phyloP scores from a whole-genome alignment of 306 rosid species.

The Clitoria ternatea region DNA sequence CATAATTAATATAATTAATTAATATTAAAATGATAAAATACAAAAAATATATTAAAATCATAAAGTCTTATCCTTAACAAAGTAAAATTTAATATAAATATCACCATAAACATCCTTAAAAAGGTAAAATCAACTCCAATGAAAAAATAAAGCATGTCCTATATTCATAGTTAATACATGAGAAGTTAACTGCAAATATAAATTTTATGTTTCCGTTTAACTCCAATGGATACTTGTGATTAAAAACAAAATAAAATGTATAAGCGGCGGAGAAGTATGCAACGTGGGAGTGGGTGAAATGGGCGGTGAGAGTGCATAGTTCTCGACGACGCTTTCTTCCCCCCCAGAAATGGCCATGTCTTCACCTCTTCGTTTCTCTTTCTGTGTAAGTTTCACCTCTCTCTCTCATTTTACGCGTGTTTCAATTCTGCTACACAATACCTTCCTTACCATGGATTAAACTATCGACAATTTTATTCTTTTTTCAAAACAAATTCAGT shows the following conservation, averaged over 20 bases:
- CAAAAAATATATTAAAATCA: too few species aligned
- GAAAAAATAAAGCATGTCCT: too few species aligned
- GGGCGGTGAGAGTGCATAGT: not conserved
- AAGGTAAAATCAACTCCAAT: too few species aligned
- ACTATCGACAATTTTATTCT: not conserved
- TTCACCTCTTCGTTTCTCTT: not conserved
- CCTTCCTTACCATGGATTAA: not conserved
- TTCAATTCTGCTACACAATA: not conserved
- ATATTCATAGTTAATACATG: too few species aligned
- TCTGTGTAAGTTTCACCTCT: slow-evolving; percentile 14
- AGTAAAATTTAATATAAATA: too few species aligned
- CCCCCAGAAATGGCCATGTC: not conserved
- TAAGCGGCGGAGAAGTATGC: slow-evolving; percentile 22
- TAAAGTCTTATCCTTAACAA: too few species aligned
- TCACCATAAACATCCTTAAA: too few species aligned
- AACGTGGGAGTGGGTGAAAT: slow-evolving; percentile 20
- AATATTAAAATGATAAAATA: too few species aligned
- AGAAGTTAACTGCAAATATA: too few species aligned
- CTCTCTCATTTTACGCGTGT: not conserved
- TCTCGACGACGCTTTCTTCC: not conserved
- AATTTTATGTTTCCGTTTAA: not conserved
- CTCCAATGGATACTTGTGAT: not conserved
- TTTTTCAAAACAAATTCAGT: too few species aligned
- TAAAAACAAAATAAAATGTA: not conserved
- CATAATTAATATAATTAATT: too few species aligned